Evolutionary conservation across 805 yeast species (phyloP).

Genomic region (Saturnispora saitoi): DNA sequence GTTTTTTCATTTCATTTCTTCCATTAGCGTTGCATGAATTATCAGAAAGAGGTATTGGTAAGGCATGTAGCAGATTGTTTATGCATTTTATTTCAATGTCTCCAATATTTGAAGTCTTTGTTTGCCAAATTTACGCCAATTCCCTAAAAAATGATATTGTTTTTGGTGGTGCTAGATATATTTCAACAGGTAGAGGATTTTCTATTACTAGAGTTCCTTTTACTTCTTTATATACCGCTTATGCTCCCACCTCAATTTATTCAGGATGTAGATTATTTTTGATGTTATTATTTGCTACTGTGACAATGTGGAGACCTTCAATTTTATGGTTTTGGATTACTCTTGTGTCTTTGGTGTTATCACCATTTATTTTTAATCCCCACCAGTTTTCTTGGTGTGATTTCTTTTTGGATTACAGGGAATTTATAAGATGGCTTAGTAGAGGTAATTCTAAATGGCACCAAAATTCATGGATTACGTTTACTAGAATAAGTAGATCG

Average conservation of each 20-base stretch:
- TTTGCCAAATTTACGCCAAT: conserved; percentile 84
- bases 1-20: conserved; percentile 83
- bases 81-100: conserved; percentile 75
- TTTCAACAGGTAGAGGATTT: conserved; percentile 90
- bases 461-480: conserved; percentile 72
- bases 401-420: conserved; percentile 42
- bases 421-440: conserved; percentile 61
- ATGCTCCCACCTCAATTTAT: conserved; percentile 69
- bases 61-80: conserved; percentile 60
- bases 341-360: conserved; percentile 35
- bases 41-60: conserved; percentile 76
- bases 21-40: conserved; percentile 84
- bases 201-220: conserved; percentile 79
- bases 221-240: conserved; percentile 61
- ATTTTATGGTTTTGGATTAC: conserved; percentile 53
- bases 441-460: conserved; percentile 67
- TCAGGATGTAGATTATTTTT: conserved; percentile 64
- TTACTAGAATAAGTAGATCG: conserved; percentile 69
- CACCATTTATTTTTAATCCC: conserved; percentile 47
- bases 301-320: conserved; percentile 76
- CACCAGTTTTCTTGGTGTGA: conserved; percentile 42
- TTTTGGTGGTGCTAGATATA: conserved; percentile 87
- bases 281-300: conserved; percentile 64
- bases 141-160: conserved; percentile 67
- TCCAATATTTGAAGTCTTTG: conserved; percentile 91